Evolutionary conservation across 2,329 filamentous ascomycete genomes (phyloP).

Genomic region (Cylindrodendrum hubeiense): DNA sequence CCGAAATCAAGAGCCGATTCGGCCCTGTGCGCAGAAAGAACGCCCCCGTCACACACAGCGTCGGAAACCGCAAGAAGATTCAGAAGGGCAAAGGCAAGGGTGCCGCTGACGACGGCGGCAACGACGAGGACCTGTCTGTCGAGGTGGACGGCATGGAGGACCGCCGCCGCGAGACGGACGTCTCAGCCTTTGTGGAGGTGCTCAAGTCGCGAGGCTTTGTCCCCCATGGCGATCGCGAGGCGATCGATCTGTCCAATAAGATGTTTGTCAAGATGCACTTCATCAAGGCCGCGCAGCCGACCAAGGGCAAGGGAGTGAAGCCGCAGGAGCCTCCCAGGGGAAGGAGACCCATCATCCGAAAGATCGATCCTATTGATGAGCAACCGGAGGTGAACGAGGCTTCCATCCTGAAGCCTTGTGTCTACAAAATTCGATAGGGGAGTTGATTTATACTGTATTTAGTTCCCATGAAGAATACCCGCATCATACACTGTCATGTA

Average conservation of each 20-base stretch:
- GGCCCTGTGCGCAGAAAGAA: slow-evolving; percentile 54
- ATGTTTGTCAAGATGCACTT: slow-evolving; percentile 99
- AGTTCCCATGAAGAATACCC: slow-evolving; percentile 34
- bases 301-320: slow-evolving; percentile 79
- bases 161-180: slow-evolving; percentile 81
- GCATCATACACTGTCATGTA: slow-evolving; percentile 29
- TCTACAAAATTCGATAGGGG: slow-evolving; percentile 87
- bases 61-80: slow-evolving; percentile 74
- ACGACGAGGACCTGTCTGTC: slow-evolving; percentile 71
- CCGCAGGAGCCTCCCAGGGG: slow-evolving; percentile 68
- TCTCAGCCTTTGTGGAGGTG: slow-evolving; percentile 87
- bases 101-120: slow-evolving; percentile 59
- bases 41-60: slow-evolving; percentile 73
- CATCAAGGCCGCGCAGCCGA: slow-evolving; percentile 82
- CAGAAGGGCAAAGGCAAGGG: slow-evolving; percentile 62
- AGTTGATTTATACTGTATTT: slow-evolving; percentile 19
- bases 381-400: slow-evolving; percentile 74
- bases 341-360: slow-evolving; percentile 67
- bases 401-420: slow-evolving; percentile 86
- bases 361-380: slow-evolving; percentile 66
- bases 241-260: slow-evolving; percentile 88
- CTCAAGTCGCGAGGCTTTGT: slow-evolving; percentile 85
- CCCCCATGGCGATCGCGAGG: slow-evolving; percentile 74
- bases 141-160: slow-evolving; percentile 77
- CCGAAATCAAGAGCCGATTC: slow-evolving; percentile 96